A percentile compares a stretch with the other conserved stretches of the same genome.
phyloP scores from a whole-genome alignment of 768 basidiomycete genomes.

The Neoboletus subvelutipes region DNA sequence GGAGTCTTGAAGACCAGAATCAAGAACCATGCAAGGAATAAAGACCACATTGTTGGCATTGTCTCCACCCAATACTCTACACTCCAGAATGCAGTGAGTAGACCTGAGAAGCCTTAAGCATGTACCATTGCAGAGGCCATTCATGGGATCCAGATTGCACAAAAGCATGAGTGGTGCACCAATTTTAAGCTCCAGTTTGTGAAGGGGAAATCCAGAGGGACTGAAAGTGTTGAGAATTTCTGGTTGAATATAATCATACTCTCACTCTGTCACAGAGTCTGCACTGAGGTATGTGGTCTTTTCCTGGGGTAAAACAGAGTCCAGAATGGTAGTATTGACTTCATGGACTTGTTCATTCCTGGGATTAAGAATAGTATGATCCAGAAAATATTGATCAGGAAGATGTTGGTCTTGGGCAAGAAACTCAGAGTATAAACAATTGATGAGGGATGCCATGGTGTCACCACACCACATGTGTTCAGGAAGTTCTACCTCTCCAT shows the following conservation, averaged over 20 bases:
- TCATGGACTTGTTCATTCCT: background rate
- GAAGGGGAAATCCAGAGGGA: background rate
- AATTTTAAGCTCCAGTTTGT: background rate
- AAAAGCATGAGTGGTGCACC: background rate
- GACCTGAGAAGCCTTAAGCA: background rate
- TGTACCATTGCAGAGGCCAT: background rate
- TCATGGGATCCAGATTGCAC: background rate
- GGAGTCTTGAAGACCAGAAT: too few species aligned
- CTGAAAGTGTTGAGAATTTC: background rate
- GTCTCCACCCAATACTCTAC: background rate
- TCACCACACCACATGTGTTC: conserved; percentile 27
- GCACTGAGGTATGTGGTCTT: background rate
- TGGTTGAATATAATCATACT: background rate
- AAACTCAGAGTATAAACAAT: conserved; percentile 35
- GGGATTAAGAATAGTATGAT: background rate
- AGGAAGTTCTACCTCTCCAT: conserved; percentile 25
- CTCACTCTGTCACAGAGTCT: background rate
- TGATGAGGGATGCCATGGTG: conserved; percentile 23
- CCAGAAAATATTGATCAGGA: background rate
- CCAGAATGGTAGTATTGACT: background rate
- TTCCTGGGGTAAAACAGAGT: background rate
- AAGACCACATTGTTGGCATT: too few species aligned
- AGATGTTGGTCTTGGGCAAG: background rate
- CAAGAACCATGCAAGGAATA: too few species aligned
- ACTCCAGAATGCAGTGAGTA: background rate